Percentiles rank a stretch among this genome's conserved stretches.
Conservation (phyloP, 805 yeast species). For the Yarrowia alimentaria region DNA sequence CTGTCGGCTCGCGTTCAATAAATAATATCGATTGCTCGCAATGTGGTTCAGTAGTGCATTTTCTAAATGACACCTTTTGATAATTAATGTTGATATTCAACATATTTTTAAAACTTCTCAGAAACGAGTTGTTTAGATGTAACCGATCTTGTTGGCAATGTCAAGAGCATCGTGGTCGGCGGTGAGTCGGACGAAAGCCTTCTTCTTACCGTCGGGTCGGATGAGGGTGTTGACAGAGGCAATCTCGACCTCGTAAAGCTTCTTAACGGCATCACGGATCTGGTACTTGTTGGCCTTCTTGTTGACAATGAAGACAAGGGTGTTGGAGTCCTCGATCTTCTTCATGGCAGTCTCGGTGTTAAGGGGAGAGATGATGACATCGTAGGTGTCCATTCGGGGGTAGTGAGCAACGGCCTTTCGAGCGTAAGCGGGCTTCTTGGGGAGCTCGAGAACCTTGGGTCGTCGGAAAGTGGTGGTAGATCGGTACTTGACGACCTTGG, state of each 20-base stretch:
- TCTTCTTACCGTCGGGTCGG: slow-evolving; percentile 99
- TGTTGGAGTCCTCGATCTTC: slow-evolving; percentile 99
- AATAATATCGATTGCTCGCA: slow-evolving; percentile 26
- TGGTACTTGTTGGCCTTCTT: slow-evolving; percentile 97
- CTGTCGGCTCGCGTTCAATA: slow-evolving; percentile 27
- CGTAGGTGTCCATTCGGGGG: slow-evolving; percentile 95
- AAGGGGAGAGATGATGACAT: slow-evolving; percentile 89
- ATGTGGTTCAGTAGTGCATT: slow-evolving; percentile 17
- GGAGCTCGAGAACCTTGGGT: slow-evolving; percentile 93
- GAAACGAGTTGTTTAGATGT: slow-evolving; percentile 59
- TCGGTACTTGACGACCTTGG: slow-evolving; percentile 90
- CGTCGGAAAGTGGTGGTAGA: slow-evolving; percentile 92
- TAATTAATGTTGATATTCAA: not conserved
- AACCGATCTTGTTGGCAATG: slow-evolving; percentile 99
- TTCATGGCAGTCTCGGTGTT: slow-evolving; percentile 98
- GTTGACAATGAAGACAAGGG: slow-evolving; percentile 97
- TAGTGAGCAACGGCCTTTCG: slow-evolving; percentile 95
- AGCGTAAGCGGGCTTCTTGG: slow-evolving; percentile 94
- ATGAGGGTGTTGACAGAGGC: slow-evolving; percentile 92
- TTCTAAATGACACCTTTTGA: slow-evolving; percentile 11
- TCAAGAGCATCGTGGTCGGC: slow-evolving; percentile 99
- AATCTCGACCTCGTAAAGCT: slow-evolving; percentile 95
- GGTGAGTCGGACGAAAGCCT: slow-evolving; percentile 98
- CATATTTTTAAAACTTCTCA: slow-evolving; percentile 3
- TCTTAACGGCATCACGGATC: slow-evolving; percentile 97